A percentile compares a stretch with the other conserved stretches of the same genome.
These are phyloP conservation scores for Colletotrichum spinosum DNA, from an alignment of 2,329 filamentous ascomycete species.

Conservation along the genomic window DNA sequence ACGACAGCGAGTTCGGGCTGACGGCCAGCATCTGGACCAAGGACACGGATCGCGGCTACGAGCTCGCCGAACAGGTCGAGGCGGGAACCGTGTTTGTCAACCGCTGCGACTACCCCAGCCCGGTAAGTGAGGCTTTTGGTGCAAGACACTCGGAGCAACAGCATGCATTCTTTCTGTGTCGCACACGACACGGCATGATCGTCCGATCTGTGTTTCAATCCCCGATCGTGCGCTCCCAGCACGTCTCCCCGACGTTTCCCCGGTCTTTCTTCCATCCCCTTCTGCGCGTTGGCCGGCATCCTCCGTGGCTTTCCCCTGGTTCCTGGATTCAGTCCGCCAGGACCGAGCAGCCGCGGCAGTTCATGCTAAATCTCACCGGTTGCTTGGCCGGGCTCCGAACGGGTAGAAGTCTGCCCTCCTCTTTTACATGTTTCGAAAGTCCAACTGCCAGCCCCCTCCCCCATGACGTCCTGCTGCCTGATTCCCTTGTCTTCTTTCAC, in stretches of 20 bases:
- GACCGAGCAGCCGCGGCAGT: neutral
- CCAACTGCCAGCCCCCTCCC: neutral
- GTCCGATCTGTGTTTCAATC: constrained; percentile 1
- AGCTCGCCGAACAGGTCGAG: constrained; percentile 84
- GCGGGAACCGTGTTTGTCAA: constrained; percentile 98
- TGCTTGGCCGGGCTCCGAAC: neutral
- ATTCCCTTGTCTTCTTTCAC: constrained; percentile 14
- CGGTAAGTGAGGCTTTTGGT: constrained; percentile 68
- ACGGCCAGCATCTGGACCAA: constrained; percentile 99
- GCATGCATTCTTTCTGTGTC: neutral
- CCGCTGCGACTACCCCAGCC: constrained; percentile 90
- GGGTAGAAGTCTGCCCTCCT: constrained; percentile 6
- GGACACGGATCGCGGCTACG: constrained; percentile 79
- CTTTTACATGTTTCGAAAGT: neutral
- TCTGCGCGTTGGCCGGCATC: neutral
- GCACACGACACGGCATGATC: neutral
- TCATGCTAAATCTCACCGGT: neutral
- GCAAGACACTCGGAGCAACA: neutral
- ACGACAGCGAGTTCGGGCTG: constrained; percentile 92
- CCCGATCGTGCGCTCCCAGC: constrained; percentile 18
- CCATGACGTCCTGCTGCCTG: neutral
- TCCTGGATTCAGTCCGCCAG: too few species aligned
- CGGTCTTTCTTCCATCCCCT: neutral
- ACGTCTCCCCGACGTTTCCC: constrained; percentile 20
- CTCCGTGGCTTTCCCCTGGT: constrained; percentile 4